Evolutionary conservation across 495 filamentous ascomycete genomes (phyloP).

Genomic region (Clohesyomyces aquaticus): DNA sequence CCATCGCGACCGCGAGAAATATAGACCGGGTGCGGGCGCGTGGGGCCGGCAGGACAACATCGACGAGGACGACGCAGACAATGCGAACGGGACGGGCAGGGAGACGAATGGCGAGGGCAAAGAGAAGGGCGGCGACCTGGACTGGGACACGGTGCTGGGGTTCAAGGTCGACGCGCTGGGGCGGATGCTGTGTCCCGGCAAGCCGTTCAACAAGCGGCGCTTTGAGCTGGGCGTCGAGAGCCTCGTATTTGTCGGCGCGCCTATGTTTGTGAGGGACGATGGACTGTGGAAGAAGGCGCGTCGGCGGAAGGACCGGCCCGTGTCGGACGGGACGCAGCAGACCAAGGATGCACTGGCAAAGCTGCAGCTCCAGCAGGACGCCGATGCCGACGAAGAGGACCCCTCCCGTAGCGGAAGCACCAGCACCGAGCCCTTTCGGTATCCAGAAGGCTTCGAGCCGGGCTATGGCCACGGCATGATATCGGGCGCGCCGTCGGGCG

Average conservation of each 20-base stretch:
- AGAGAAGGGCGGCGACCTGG: constrained; percentile 38
- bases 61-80: constrained; percentile 36
- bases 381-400: too few species aligned
- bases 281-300: constrained; percentile 79
- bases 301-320: constrained; percentile 61
- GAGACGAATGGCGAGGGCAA: constrained; percentile 15
- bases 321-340: constrained; percentile 2
- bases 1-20: constrained; percentile 24
- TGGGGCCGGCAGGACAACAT: constrained; percentile 36
- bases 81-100: constrained; percentile 11
- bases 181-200: constrained; percentile 77
- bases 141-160: constrained; percentile 79
- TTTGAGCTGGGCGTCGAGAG: constrained; percentile 89
- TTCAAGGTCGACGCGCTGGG: constrained; percentile 78
- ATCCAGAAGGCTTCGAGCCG: constrained; percentile 45
- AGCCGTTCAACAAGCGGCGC: constrained; percentile 79
- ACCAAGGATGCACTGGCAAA: constrained; percentile 39
- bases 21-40: constrained; percentile 18
- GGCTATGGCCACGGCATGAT: constrained; percentile 41
- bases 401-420: constrained; percentile 45
- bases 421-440: constrained; percentile 30
- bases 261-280: constrained; percentile 83
- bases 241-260: constrained; percentile 81
- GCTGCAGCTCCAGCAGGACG: constrained; percentile 11
- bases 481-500: constrained; percentile 37